A percentile compares a stretch with the other conserved stretches of the same genome.
Conservation (phyloP, 164 flowering plant genomes). For the Vitis vinifera region ASM3070453v1 NC_081817.1:4485001-4485500, state of each 20-base stretch:
- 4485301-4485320: slow-evolving; percentile 44
- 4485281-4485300: slow-evolving; percentile 52
- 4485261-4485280: slow-evolving; percentile 52
- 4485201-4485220: slow-evolving; percentile 61
- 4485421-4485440: slow-evolving; percentile 66
- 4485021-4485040: background rate
- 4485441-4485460: slow-evolving; percentile 34
- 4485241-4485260: slow-evolving; percentile 44
- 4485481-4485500: background rate
- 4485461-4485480: background rate
- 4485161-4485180: slow-evolving; percentile 40
- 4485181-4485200: slow-evolving; percentile 53
- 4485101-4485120: slow-evolving; percentile 21
- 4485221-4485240: slow-evolving; percentile 53
- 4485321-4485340: slow-evolving; percentile 40
- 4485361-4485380: slow-evolving; percentile 30
- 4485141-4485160: slow-evolving; percentile 60
- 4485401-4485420: slow-evolving; percentile 58
- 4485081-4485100: slow-evolving; percentile 22
- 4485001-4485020: background rate
- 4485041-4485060: slow-evolving; percentile 32
- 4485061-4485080: slow-evolving; percentile 20
- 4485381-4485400: slow-evolving; percentile 18
- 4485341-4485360: slow-evolving; percentile 26
- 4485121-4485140: slow-evolving; percentile 67